phyloP scores from a whole-genome alignment of 2,329 filamentous ascomycete genomes.

The Colletotrichum limetticola region DNA sequence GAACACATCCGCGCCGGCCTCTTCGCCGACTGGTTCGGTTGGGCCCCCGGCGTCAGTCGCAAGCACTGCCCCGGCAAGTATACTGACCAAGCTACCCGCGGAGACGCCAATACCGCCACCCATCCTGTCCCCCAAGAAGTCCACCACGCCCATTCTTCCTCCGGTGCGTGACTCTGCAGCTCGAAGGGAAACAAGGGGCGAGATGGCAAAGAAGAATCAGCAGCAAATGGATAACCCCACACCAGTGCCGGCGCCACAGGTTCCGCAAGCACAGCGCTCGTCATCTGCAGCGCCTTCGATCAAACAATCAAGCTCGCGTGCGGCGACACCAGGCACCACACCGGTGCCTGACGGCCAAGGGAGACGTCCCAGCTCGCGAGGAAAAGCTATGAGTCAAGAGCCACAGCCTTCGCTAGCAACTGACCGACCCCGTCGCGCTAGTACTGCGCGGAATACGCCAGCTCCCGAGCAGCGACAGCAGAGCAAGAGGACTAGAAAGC shows the following conservation, averaged over 20 bases:
- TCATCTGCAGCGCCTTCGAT: slow-evolving; percentile 39
- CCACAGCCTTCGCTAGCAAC: slow-evolving; percentile 59
- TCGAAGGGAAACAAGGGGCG: slow-evolving; percentile 59
- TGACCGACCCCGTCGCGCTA: slow-evolving; percentile 66
- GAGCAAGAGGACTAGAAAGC: slow-evolving; percentile 72
- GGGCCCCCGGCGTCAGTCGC: slow-evolving; percentile 20
- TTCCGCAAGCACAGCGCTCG: slow-evolving; percentile 36
- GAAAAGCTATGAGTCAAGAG: slow-evolving; percentile 63
- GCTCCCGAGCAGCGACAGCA: slow-evolving; percentile 56
- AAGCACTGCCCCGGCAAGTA: slow-evolving; percentile 49
- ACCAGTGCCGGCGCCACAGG: slow-evolving; percentile 19
- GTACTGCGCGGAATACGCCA: slow-evolving; percentile 68
- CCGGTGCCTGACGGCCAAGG: slow-evolving; percentile 50
- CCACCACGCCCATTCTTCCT: slow-evolving; percentile 49
- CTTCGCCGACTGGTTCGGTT: slow-evolving; percentile 27
- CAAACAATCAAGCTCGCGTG: slow-evolving; percentile 47
- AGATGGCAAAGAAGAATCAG: slow-evolving; percentile 54
- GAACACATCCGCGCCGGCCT: slow-evolving; percentile 25
- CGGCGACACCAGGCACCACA: slow-evolving; percentile 49
- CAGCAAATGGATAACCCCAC: slow-evolving; percentile 34
- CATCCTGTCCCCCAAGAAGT: slow-evolving; percentile 44
- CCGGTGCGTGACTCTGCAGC: slow-evolving; percentile 44
- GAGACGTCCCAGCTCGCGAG: slow-evolving; percentile 63
- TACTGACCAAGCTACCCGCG: slow-evolving; percentile 48
- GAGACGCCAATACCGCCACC: slow-evolving; percentile 55